A percentile compares a stretch with the other conserved stretches of the same genome.
These are phyloP conservation scores for Clonostachys rosea DNA, from an alignment of 2,329 filamentous ascomycete species.

Conservation along the genomic window DNA sequence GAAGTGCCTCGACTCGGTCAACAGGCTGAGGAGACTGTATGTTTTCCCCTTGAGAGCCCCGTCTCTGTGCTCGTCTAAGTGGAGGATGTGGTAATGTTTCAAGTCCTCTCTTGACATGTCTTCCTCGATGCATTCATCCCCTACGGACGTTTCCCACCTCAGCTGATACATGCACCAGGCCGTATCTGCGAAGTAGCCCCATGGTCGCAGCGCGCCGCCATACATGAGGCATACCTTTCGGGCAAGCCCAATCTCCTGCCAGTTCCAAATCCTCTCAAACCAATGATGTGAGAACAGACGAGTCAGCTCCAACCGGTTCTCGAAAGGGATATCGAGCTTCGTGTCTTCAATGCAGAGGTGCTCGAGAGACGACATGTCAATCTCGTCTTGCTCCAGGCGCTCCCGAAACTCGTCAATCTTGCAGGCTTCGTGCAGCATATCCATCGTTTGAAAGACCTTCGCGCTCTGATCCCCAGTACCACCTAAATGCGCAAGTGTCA, in stretches of 20 bases:
- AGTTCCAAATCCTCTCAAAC: slow-evolving; percentile 6
- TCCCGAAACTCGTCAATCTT: slow-evolving; percentile 5
- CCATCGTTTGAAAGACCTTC: slow-evolving; percentile 3
- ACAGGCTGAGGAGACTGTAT: slow-evolving; percentile 3
- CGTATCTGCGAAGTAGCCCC: slow-evolving; percentile 3
- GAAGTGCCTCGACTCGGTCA: slow-evolving; percentile 6
- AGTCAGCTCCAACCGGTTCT: slow-evolving; percentile 4
- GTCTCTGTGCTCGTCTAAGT: slow-evolving; percentile 3
- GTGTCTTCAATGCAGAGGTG: slow-evolving; percentile 4
- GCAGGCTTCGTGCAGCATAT: slow-evolving; percentile 5
- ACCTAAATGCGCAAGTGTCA: slow-evolving; percentile 3
- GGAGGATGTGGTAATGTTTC: slow-evolving; percentile 4
- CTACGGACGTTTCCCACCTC: slow-evolving; percentile 3
- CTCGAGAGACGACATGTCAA: slow-evolving; percentile 3
- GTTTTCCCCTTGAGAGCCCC: slow-evolving; percentile 1
- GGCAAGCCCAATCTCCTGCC: slow-evolving; percentile 3
- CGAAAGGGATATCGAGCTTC: slow-evolving; percentile 3
- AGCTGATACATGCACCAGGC: slow-evolving; percentile 6
- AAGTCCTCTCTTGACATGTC: slow-evolving; percentile 2
- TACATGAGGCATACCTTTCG: slow-evolving; percentile 4
- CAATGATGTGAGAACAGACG: slow-evolving; percentile 5
- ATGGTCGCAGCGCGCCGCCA: slow-evolving; percentile 2
- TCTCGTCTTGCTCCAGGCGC: slow-evolving; percentile 3
- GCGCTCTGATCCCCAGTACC: slow-evolving; percentile 1
- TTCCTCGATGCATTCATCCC: slow-evolving; percentile 1